Evolutionary conservation across 2,329 filamentous ascomycete species (phyloP), one percentile per base, ranked within the genome.

Genomic region (Rhinocladiella similis): DNA sequence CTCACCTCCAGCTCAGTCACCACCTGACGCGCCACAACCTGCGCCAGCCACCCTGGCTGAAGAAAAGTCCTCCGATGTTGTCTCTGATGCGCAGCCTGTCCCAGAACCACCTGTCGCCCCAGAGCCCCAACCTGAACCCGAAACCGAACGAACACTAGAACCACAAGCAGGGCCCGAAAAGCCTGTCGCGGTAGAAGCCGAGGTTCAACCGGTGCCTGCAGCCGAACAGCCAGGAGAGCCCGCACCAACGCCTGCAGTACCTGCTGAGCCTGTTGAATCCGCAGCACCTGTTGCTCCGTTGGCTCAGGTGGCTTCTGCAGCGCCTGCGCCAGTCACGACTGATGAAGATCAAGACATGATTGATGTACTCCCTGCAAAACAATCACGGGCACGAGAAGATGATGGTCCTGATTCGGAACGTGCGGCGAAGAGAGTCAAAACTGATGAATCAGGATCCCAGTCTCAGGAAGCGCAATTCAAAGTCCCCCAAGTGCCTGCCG

Each of bases 351-450:
- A 80, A 10, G 70, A 76, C 39, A 84, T 84, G 81, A 68, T 71
- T n/a, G 83, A 85, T 60, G 81, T 75, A 1, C 76, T 80, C 1
- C 73, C 75, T 3, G 70, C 71, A 3, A 93, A 92, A 73, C 69
- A 88, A 12, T 80, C 90, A 1, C 85, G 90, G 10, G 88, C 87
- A 63, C 86, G 92, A 13, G 91, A 96, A 56, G 86, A 91, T 3
- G 91, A 96, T 62, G 75, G 60, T 12, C 65, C 62, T 16, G 77
- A 79, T 18, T 76, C 69, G n/a, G 69, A 90, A 62, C 91, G 87
- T 51, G 83, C 83, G 14, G 83, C 91, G 1, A 97, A 97, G 77
- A 86, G 92, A 22, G 84, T 89, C 36, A 93, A 87, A 73, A 88
- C 90, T 0, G 88, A 89, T 14, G 76, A 79, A 42, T 53, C 50